Base-by-base conservation (phyloP, 2,329 filamentous ascomycete genomes). In the Cordyceps javanica region DNA sequence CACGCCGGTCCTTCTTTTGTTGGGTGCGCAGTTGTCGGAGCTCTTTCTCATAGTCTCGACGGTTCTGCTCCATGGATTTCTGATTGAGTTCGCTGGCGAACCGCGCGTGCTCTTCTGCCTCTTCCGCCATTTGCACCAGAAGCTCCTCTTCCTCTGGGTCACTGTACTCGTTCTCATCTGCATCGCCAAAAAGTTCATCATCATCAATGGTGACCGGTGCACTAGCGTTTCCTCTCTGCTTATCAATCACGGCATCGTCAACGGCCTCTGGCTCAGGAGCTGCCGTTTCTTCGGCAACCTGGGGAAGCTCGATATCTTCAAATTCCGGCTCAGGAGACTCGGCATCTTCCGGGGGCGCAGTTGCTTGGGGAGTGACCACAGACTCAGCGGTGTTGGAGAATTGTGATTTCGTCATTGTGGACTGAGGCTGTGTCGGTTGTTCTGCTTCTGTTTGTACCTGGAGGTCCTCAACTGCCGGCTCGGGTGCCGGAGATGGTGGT, bases 61-160 rank as follows among this genome's bases (percentile, higher is more conserved):
- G 83, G 63, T 88, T 90, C 64, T 92, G 83, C 4, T 77, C 75
- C 19, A 84, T 80, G 0, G 87, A 80, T 62, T 88, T 88, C 66
- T 89, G 82, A 70, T 95, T 96, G 11, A 99, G 79, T 48, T 89
- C 86, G 62, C 89, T 92, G 2, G 92, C 91, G 68, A 99, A 99
- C 6, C 93, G 86, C 4, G 90, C 91, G 67, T 99, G 93, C 66
- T 97, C 94, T 73, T 96, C 90, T 1, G 89, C 90, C 77, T 99
- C 95, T 26, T 88, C 84, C 0, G 91, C 92, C 65, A 99, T 85
- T 63, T 93, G 91, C 7, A 83, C 84, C 57, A 97, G 81, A 7
- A 99, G 79, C 64, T 96, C 91, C 68, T 92, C 92, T 61, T 97
- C 93, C 71, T 96, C 94, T 0, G 91, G 89, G 62, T 97, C 93